phyloP scores from a whole-genome alignment of 805 yeast genomes.

The Candida railenensis region DNA sequence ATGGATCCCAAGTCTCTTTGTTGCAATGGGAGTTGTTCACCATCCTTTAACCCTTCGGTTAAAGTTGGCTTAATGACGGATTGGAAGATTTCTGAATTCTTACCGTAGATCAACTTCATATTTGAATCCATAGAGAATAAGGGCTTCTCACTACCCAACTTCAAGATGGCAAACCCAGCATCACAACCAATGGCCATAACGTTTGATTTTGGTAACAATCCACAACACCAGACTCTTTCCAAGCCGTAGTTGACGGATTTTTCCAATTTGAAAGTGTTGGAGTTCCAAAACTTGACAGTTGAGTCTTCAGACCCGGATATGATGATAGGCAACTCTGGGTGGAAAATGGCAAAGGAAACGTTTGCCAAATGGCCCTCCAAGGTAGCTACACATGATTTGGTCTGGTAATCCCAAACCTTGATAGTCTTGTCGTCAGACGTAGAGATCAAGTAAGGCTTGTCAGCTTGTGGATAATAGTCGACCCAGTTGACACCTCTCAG shows the following conservation, averaged over 20 bases:
- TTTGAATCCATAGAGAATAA: slow-evolving; percentile 88
- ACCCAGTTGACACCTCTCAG: slow-evolving; percentile 87
- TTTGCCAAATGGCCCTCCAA: slow-evolving; percentile 91
- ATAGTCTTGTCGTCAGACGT: slow-evolving; percentile 88
- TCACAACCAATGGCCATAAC: slow-evolving; percentile 91
- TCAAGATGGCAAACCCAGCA: slow-evolving; percentile 85
- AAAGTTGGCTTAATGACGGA: slow-evolving; percentile 70
- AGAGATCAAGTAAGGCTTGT: slow-evolving; percentile 92
- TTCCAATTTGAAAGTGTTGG: slow-evolving; percentile 90
- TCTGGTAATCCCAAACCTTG: slow-evolving; percentile 95
- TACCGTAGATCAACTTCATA: slow-evolving; percentile 90
- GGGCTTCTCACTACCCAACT: slow-evolving; percentile 93
- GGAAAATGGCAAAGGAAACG: slow-evolving; percentile 96
- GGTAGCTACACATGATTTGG: slow-evolving; percentile 92
- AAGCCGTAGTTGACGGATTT: slow-evolving; percentile 86
- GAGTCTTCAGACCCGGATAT: slow-evolving; percentile 97
- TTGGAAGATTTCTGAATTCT: slow-evolving; percentile 85
- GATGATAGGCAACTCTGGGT: slow-evolving; percentile 93
- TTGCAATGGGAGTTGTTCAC: slow-evolving; percentile 72
- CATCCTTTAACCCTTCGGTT: slow-evolving; percentile 69
- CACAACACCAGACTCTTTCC: slow-evolving; percentile 96
- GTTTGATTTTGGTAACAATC: slow-evolving; percentile 68
- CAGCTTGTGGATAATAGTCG: slow-evolving; percentile 95
- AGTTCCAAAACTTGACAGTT: slow-evolving; percentile 90
- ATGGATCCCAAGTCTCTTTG: slow-evolving; percentile 92